Base-by-base conservation (phyloP, 2,329 filamentous ascomycete genomes). In the Neopestalotiopsis sp. region DNA sequence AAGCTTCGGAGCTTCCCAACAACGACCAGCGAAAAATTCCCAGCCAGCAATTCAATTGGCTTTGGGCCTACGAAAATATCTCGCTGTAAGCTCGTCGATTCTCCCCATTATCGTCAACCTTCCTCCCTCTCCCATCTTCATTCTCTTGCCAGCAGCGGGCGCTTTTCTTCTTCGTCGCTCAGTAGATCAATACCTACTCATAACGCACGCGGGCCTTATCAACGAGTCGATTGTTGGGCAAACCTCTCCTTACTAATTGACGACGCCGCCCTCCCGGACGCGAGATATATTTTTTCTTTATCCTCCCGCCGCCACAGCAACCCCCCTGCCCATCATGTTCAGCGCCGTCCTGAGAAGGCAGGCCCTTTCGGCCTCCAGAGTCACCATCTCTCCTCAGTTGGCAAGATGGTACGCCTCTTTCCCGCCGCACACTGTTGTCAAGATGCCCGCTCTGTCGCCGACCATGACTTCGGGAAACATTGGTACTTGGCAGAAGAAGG, bases 381-480 rank as follows among this genome's bases (percentile, higher is more conserved):
- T 38, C 56, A 67, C 58, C 75, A 79, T 84, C 67, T 85, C 85
- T 73, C 86, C 85, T 76, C 83, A 68, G 53, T 58, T 90, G 71
- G 85, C 88, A 82, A 86, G 89, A 85, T 89, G 84, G 82, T 90
- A 88, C 86, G 96, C 88, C 75, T 97, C 95, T 64, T 98, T 94
- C 86, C 97, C 96, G 74, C 90, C 94, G 75, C 96, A 99, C 86
- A 95, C 93, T 75, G 87, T 99, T 82, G 91, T 99, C 86, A 96
- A 90, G 87, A 99, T 99, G 96, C 96, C 96, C 74, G 96, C 96
- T 69, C 88, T 99, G 78, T 99, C 96, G 72, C 96, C 96, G 67
- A 99, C 96, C 76, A 99, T 99, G 96, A 95, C 93, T 73, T 88
- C 93, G 71, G 96, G 96, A 81, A 97, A 97, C 86, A 97, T 99